Evolutionary conservation across 306 rosid genomes (phyloP), one percentile per base, ranked within the genome.

Genomic region (Dicorynia guianensis): DNA sequence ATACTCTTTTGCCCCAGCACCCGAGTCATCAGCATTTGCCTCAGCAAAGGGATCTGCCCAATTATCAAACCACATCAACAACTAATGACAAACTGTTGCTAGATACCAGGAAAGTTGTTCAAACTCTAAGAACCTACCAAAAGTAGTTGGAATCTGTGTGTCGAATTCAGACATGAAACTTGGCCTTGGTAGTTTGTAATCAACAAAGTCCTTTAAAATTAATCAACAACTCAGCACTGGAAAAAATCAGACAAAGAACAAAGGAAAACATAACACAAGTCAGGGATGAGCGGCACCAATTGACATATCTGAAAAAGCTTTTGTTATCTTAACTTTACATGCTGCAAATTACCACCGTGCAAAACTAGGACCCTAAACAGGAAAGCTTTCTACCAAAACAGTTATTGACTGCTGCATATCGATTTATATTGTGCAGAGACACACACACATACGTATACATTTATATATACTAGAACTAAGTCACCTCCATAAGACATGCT

Each of bases 21-120:
- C 82, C 14, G 89, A 81, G 84, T 85, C 89, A 77, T 81, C 89
- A 85, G 86, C 86, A 81, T 85, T 81, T 81, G 89, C 89, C 84
- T 85, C 89, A 81, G 86, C 89, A 72, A 85, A 81, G 84, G 89
- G 89, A 71, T 85, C 89, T 85, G 38, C 58, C 74, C 70, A 78
- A 66, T 70, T 34, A 59, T 34, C 65, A 61, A 69, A 70, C 12
- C 67, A 66, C 47, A 30, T 82, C 40, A 74, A 54, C 20, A 48
- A 63, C 53, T 33, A 63, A 61, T 30, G 48, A 58, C 8, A 40
- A 65, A 72, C 42, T 20, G 36, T 14, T 57, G 17, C 47, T 8
- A 17, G 8, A 62, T 56, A 58, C 17, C 8, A 46, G 11, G 57
- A 11, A 34, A 35, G 49, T 25, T 17, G 11, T 13, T 42, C 6